Percentiles rank a stretch among this genome's conserved stretches.
Conservation (phyloP, 176 grass and related monocot genomes). For the Otatea glauca region DNA sequence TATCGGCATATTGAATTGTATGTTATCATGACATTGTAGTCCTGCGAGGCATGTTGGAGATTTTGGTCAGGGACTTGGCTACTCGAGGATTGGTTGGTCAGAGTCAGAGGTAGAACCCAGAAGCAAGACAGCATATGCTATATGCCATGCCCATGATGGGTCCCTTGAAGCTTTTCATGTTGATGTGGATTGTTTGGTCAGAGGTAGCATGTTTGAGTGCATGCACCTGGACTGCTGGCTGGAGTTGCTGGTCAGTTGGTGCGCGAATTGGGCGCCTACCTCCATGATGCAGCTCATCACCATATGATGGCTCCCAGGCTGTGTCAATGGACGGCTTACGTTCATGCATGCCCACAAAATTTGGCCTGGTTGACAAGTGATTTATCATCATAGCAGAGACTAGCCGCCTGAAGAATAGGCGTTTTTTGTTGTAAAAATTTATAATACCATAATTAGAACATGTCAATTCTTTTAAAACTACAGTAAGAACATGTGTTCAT, state of each 20-base stretch:
- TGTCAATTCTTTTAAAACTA: not conserved
- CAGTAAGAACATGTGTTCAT: too few relatives aligned
- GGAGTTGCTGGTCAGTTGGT: not conserved
- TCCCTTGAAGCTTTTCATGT: not conserved
- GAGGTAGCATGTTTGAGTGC: conserved; percentile 9
- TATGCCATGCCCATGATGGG: not conserved
- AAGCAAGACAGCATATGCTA: not conserved
- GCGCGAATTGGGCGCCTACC: not conserved
- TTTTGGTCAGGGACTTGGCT: not conserved
- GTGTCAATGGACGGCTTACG: not conserved
- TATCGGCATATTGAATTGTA: not conserved
- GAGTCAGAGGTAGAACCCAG: not conserved
- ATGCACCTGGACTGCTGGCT: not conserved
- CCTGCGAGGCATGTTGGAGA: not conserved
- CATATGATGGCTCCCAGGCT: not conserved
- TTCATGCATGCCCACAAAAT: not conserved
- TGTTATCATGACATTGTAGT: not conserved
- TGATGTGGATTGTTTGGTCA: not conserved
- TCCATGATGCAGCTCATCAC: not conserved
- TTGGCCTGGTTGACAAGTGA: not conserved
- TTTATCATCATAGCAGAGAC: not conserved
- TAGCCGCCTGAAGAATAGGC: not conserved
- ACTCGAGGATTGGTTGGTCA: not conserved
- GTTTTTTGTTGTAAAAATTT: not conserved
- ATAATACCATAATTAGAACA: not conserved